Conservation (phyloP, 2,329 filamentous ascomycete genomes). For the Fusarium clavum region DNA sequence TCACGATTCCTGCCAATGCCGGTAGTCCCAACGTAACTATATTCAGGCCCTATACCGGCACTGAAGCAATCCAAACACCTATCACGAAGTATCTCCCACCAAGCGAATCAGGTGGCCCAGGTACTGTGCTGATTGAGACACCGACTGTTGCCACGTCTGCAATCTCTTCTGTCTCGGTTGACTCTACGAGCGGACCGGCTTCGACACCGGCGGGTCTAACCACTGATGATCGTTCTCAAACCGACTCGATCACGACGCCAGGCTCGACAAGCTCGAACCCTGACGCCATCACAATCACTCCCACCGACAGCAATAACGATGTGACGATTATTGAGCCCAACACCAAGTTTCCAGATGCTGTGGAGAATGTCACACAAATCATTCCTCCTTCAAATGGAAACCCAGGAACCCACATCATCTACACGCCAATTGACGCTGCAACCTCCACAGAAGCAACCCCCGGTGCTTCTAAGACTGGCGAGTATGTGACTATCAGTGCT, state of each 20-base stretch:
- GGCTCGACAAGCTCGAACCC: constrained; percentile 7
- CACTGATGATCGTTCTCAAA: too few relatives aligned
- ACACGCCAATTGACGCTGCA: constrained; percentile 13
- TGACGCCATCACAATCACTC: constrained; percentile 23
- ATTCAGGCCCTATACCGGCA: not conserved
- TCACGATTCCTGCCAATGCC: constrained; percentile 5
- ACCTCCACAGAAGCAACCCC: too few relatives aligned
- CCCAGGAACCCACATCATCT: constrained; percentile 29
- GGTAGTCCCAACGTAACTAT: constrained; percentile 4
- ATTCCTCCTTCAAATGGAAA: constrained; percentile 21
- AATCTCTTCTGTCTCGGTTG: not conserved
- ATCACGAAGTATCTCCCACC: not conserved
- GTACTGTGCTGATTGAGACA: constrained; percentile 13
- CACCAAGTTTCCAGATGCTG: constrained; percentile 25
- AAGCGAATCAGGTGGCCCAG: not conserved
- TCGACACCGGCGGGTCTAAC: constrained; percentile 9
- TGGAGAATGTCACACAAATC: constrained; percentile 30
- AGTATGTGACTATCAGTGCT: constrained; percentile 23
- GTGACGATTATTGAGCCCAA: constrained; percentile 32
- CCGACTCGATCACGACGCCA: not conserved
- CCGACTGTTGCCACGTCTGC: not conserved
- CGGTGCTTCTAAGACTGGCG: not conserved
- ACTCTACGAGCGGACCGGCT: not conserved
- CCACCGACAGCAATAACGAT: constrained; percentile 23
- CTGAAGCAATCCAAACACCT: not conserved